Conservation (phyloP, 768 basidiomycete genomes). For the Holtermannia corniformis region DNA sequence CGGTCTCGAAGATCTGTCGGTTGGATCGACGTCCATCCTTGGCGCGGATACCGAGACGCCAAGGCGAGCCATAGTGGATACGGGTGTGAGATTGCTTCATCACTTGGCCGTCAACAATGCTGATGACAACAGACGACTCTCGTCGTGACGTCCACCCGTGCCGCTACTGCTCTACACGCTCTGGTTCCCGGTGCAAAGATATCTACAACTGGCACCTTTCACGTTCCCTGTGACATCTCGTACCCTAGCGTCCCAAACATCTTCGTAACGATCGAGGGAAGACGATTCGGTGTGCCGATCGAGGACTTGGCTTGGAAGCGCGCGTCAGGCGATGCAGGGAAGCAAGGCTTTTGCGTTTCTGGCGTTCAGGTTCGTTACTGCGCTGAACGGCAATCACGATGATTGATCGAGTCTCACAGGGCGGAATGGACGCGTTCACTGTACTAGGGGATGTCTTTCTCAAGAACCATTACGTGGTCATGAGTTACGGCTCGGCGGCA, state of each 20-base stretch:
- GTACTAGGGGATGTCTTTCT: constrained; percentile 33
- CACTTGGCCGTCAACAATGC: not conserved
- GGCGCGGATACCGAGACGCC: constrained; percentile 7
- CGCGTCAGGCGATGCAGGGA: not conserved
- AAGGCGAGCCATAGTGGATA: constrained; percentile 17
- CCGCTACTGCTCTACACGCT: constrained; percentile 8
- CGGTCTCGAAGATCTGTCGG: constrained; percentile 10
- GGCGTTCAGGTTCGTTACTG: constrained; percentile 16
- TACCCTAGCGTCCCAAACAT: constrained; percentile 9
- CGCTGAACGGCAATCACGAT: not conserved
- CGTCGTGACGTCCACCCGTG: constrained; percentile 14
- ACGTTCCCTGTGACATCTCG: constrained; percentile 11
- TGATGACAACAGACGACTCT: constrained; percentile 14
- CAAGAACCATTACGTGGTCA: constrained; percentile 28
- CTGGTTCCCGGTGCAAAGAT: too few species aligned
- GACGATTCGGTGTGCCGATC: constrained; percentile 14
- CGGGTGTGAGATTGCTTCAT: constrained; percentile 7
- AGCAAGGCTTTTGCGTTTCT: constrained; percentile 13
- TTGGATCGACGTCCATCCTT: constrained; percentile 10
- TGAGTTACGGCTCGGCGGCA: constrained; percentile 12
- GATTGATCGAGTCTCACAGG: too few species aligned
- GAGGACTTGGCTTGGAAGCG: constrained; percentile 22
- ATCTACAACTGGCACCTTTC: constrained; percentile 6
- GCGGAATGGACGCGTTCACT: constrained; percentile 22
- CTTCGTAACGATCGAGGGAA: constrained; percentile 11